Evolutionary conservation across 1,139 yeast species (phyloP), one percentile per base, ranked within the genome.

Genomic region (Pichia inconspicua): DNA sequence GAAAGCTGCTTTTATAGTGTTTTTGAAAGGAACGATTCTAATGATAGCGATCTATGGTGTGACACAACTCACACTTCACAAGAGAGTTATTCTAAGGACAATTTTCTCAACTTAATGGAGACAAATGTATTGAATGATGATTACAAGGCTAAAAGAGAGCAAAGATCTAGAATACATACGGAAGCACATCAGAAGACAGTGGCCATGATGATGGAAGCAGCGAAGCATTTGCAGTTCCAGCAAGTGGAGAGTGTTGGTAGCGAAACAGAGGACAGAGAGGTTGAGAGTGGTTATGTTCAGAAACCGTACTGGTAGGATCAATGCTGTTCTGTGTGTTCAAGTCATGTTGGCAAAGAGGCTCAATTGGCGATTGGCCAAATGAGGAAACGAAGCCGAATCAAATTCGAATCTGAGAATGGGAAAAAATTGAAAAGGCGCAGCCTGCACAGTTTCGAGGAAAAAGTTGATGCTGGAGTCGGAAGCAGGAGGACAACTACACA

Each of bases 151-250:
- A 50, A 50, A 41, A 44, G 48, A 17, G 22, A 19, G 3, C 53
- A 50, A 19, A 30, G 17, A 2, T n/a, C 12, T 22, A 46, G 36
- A 17, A 48, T 52, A 28, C 48, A 51, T 14, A 44, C 50, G 1
- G 55, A 53, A 32, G 44, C 34, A 7, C 55, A 53, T 25, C 49
- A 58, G 28, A 49, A 45, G 10, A 64, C 67, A 1, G 51, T 63
- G 2, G 42, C 47, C 4, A 14, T 63, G 45, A 57, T 63, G 65
- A 62, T 64, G 66, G 45, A 52, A n/a, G 65, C 66, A 11, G 47
- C 64, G 2, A 51, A 38, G 27, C 27, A 36, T 12, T 34, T 44
- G 42, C n/a, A 28, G 27, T 17, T 39, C 25, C n/a, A 17, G 12
- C 25, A 37, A 22, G 8, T 14, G 14, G 22, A 19, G n/a, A 10